These are phyloP conservation scores for Apodospora peruviana DNA, from an alignment of 495 filamentous ascomycete species.

Conservation along the genomic window DNA sequence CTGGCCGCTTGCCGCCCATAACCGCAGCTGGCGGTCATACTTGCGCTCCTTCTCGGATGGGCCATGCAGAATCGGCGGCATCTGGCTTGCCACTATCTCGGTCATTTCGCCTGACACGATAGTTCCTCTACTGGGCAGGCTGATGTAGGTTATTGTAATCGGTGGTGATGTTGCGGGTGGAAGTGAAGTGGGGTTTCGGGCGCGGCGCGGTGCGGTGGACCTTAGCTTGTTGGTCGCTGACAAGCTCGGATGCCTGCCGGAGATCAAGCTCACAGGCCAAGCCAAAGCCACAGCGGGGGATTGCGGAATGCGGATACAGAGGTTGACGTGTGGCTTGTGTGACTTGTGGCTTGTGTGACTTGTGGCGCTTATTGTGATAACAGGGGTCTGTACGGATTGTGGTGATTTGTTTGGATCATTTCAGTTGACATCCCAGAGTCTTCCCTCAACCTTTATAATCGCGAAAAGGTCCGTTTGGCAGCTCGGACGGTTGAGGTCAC, in stretches of 20 bases:
- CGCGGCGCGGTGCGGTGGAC: neutral
- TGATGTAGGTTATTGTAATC: neutral
- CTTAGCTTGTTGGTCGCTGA: neutral
- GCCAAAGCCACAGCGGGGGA: too few relatives aligned
- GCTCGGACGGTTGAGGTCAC: too few relatives aligned
- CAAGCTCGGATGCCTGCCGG: slow-evolving; percentile 10
- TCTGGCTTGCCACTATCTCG: slow-evolving; percentile 42
- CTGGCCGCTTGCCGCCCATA: slow-evolving; percentile 94
- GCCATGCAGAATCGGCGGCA: slow-evolving; percentile 49
- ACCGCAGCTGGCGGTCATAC: slow-evolving; percentile 91
- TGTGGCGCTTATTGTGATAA: too few relatives aligned
- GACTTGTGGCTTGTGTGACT: too few relatives aligned
- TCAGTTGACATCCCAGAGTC: too few relatives aligned
- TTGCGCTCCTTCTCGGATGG: slow-evolving; percentile 85
- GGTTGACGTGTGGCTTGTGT: too few relatives aligned
- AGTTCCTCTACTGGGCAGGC: neutral
- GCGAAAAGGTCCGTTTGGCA: too few relatives aligned
- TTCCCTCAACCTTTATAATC: too few relatives aligned
- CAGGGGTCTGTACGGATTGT: too few relatives aligned
- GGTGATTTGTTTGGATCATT: too few relatives aligned
- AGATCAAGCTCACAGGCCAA: neutral
- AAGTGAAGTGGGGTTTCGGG: neutral
- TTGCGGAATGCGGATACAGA: too few relatives aligned
- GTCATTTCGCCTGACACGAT: slow-evolving; percentile 30
- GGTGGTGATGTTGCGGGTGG: neutral